phyloP scores from a whole-genome alignment of 495 filamentous ascomycete species.

The Aspergillus asperescens region DNA sequence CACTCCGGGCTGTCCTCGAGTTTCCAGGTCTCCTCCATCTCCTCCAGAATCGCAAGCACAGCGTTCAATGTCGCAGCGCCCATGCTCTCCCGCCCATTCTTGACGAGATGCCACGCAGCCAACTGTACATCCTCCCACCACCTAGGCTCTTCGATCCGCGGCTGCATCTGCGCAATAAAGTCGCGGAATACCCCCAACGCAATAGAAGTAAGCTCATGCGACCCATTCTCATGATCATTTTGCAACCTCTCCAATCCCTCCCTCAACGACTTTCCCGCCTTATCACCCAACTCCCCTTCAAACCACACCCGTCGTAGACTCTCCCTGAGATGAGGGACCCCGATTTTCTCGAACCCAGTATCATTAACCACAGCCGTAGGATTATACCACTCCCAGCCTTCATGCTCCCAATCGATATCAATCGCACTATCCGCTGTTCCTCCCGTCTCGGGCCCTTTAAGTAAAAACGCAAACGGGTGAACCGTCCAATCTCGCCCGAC shows the following conservation, averaged over 20 bases:
- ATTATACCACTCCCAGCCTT: conserved; percentile 51
- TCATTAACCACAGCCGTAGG: conserved; percentile 39
- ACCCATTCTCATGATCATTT: conserved; percentile 52
- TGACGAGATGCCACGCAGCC: conserved; percentile 59
- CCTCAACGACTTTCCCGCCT: conserved; percentile 39
- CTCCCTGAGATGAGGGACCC: conserved; percentile 52
- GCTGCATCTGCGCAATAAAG: conserved; percentile 26
- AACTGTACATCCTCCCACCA: conserved; percentile 54
- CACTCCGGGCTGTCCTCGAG: conserved; percentile 20
- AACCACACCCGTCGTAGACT: conserved; percentile 55
- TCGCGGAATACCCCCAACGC: conserved; percentile 46
- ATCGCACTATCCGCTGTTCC: conserved; percentile 38
- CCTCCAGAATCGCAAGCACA: conserved; percentile 41
- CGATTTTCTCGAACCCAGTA: conserved; percentile 28
- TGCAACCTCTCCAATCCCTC: conserved; percentile 43
- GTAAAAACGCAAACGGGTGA: conserved; percentile 55
- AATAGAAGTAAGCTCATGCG: conserved; percentile 48
- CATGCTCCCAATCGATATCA: conserved; percentile 59
- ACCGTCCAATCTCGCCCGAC: conserved; percentile 57
- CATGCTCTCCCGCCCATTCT: conserved; percentile 61
- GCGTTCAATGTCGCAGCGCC: conserved; percentile 52
- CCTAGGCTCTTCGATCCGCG: conserved; percentile 10
- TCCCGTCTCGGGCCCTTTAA: conserved; percentile 31
- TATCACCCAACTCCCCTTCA: conserved; percentile 38
- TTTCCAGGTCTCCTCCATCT: conserved; percentile 25